Percentiles rank a stretch among this genome's conserved stretches.
Conservation (phyloP, 441 rosid genomes). For the Aleurites moluccanus region DNA sequence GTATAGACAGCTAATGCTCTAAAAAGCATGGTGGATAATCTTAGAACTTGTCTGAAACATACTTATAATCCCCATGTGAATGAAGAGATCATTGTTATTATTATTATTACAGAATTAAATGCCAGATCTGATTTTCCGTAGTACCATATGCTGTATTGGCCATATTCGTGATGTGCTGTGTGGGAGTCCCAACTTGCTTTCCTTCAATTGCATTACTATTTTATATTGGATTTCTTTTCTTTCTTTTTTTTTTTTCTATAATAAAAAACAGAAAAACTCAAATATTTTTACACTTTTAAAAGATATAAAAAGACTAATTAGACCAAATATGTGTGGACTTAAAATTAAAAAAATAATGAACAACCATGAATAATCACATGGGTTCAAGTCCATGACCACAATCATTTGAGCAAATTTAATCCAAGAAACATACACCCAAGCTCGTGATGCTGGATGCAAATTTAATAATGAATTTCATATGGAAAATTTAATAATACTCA, state of each 20-base stretch:
- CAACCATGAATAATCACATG: background rate
- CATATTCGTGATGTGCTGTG: background rate
- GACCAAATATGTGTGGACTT: background rate
- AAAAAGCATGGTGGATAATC: constrained; percentile 24
- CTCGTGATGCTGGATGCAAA: constrained; percentile 12
- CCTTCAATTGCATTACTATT: background rate
- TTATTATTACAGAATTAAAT: constrained; percentile 1
- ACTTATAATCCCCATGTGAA: constrained; percentile 22
- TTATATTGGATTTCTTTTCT: background rate
- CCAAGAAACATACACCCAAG: background rate
- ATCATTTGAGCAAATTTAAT: background rate
- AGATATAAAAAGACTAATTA: too few species aligned
- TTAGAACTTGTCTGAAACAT: constrained; percentile 10
- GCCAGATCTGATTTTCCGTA: constrained; percentile 40
- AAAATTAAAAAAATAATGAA: background rate
- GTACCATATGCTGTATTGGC: constrained; percentile 16
- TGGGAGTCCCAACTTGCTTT: background rate
- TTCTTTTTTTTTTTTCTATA: background rate
- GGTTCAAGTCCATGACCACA: background rate
- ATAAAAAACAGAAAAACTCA: background rate
- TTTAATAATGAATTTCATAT: background rate
- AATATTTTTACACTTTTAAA: too few species aligned
- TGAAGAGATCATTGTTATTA: background rate
- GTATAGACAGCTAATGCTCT: constrained; percentile 27
- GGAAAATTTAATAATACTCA: background rate